Evolutionary conservation across 2,329 filamentous ascomycete genomes (phyloP).

Genomic region (Aspergillus fumigatus): DNA sequence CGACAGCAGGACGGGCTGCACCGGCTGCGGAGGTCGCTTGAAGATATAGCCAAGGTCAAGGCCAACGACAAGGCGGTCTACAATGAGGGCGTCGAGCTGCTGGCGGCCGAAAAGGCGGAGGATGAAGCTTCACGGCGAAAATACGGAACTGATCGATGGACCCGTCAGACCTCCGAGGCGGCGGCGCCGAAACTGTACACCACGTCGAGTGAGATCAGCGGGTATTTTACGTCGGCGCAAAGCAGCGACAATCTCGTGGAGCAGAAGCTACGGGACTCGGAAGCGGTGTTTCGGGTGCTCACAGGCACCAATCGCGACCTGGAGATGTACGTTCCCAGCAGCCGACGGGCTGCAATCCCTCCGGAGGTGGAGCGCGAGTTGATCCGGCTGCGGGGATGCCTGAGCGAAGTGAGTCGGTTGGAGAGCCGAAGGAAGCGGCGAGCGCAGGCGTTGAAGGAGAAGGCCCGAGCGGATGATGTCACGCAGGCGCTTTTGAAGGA

Average conservation of each 20-base stretch:
- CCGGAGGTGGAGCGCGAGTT: slow-evolving; percentile 76
- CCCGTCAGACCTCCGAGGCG: slow-evolving; percentile 61
- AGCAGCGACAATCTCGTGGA: slow-evolving; percentile 67
- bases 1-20: slow-evolving; percentile 83
- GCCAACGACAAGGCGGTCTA: slow-evolving; percentile 72
- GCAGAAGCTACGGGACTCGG: slow-evolving; percentile 72
- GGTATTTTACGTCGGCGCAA: slow-evolving; percentile 72
- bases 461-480: slow-evolving; percentile 82
- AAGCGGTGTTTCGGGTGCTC: slow-evolving; percentile 69
- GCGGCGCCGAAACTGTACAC: slow-evolving; percentile 71
- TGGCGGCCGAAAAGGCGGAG: slow-evolving; percentile 77
- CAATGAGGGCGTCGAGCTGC: slow-evolving; percentile 72
- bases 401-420: slow-evolving; percentile 80
- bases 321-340: slow-evolving; percentile 85
- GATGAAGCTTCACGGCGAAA: slow-evolving; percentile 70
- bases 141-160: slow-evolving; percentile 86
- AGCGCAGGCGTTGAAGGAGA: slow-evolving; percentile 72
- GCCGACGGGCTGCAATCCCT: slow-evolving; percentile 71
- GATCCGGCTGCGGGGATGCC: slow-evolving; percentile 67
- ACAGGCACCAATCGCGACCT: slow-evolving; percentile 75
- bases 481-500: slow-evolving; percentile 75
- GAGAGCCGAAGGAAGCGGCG: slow-evolving; percentile 77
- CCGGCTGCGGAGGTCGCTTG: slow-evolving; percentile 71
- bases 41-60: slow-evolving; percentile 87
- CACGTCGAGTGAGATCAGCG: slow-evolving; percentile 73